phyloP scores from a whole-genome alignment of 208 protist species.

The Naegleria fowleri region DNA sequence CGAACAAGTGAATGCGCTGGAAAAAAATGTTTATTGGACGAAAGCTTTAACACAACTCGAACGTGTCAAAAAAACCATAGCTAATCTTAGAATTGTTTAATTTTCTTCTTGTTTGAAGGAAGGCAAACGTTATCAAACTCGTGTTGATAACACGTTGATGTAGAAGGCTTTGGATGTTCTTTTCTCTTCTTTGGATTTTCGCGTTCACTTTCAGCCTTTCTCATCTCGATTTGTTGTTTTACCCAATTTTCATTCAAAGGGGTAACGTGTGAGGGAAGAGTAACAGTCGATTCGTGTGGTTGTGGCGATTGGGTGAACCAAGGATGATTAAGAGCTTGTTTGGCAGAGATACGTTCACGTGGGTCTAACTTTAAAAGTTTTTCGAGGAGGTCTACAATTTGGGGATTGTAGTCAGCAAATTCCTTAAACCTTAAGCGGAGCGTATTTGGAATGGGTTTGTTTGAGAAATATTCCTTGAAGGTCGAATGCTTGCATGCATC shows the following conservation, averaged over 20 bases:
- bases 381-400: neutral
- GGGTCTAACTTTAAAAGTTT: neutral
- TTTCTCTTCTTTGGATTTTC: neutral
- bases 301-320: neutral
- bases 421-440: neutral
- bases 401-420: neutral
- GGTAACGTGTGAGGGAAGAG: neutral
- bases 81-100: neutral
- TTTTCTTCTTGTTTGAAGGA: neutral
- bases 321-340: neutral
- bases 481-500: constrained; percentile 33
- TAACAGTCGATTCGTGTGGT: neutral
- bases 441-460: neutral
- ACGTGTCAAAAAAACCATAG: neutral
- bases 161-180: neutral
- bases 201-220: neutral
- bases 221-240: neutral
- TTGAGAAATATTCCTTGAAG: neutral
- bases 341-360: neutral
- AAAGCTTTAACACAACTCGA: no score
- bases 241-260: constrained; percentile 14
- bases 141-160: neutral
- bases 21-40: no score
- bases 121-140: neutral
- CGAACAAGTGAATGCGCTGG: no score